These are phyloP conservation scores for Babesia ovis DNA, from an alignment of 169 alveolate species.

Conservation along the genomic window DNA sequence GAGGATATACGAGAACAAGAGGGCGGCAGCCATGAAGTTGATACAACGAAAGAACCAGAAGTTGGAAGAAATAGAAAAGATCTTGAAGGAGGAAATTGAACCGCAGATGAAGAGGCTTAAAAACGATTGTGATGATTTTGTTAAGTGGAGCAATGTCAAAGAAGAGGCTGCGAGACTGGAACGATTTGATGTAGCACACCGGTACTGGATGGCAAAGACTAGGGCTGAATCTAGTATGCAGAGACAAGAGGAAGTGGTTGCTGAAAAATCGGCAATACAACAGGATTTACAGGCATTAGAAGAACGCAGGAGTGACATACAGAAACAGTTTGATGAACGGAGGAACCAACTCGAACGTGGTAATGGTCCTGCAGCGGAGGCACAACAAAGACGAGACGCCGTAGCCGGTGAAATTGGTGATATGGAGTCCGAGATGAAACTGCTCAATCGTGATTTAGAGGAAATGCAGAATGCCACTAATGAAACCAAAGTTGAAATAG, in stretches of 20 bases:
- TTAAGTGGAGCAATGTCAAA: conserved; percentile 66
- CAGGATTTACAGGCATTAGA: conserved; percentile 47
- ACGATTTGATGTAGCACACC: conserved; percentile 68
- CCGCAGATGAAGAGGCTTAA: conserved; percentile 88
- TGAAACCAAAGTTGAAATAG: conserved; percentile 54
- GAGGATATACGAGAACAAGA: conserved; percentile 92
- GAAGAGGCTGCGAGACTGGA: conserved; percentile 72
- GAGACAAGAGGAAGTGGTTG: conserved; percentile 38
- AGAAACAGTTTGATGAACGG: conserved; percentile 8
- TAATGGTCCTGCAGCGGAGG: conserved; percentile 28
- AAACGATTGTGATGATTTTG: conserved; percentile 81
- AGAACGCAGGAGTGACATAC: conserved; percentile 1
- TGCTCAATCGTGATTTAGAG: conserved; percentile 66
- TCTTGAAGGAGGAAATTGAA: conserved; percentile 87
- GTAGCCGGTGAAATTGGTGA: conserved; percentile 59
- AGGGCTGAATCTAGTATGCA: conserved; percentile 21
- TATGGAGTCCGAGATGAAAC: conserved; percentile 51
- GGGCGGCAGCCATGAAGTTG: conserved; percentile 88
- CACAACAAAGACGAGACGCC: conserved; percentile 34
- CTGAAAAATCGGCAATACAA: conserved; percentile 47
- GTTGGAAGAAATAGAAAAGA: conserved; percentile 86
- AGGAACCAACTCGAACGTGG: conserved; percentile 12
- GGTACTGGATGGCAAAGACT: conserved; percentile 68
- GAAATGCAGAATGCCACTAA: conserved; percentile 37
- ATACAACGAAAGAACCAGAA: conserved; percentile 90